Percentiles rank a stretch among this genome's conserved stretches.
These are phyloP conservation scores for Ogataea hybrid DNA, from an alignment of 1,139 yeast genomes.

Conservation along the genomic window DNA sequence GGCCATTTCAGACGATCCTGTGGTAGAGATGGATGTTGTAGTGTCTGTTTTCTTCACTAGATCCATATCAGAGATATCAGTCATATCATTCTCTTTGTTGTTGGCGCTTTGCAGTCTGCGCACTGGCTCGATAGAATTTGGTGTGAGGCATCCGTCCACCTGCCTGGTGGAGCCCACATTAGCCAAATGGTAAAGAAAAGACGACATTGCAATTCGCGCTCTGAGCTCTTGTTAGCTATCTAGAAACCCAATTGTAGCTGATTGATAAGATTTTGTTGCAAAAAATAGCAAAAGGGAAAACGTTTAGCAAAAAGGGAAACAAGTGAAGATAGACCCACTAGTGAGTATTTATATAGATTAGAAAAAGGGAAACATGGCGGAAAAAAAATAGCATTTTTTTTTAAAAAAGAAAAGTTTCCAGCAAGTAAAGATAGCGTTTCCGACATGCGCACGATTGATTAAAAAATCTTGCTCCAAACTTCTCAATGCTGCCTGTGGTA, in stretches of 20 bases:
- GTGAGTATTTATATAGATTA: conserved; percentile 15
- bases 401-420: conserved; percentile 14
- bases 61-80: background rate
- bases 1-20: conserved; percentile 10
- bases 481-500: background rate
- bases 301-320: conserved; percentile 7
- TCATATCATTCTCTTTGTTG: conserved; percentile 1
- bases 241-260: background rate
- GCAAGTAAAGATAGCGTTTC: conserved; percentile 14
- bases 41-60: conserved; percentile 9
- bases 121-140: conserved; percentile 16
- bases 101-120: conserved; percentile 11
- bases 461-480: background rate
- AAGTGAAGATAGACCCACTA: conserved; percentile 6
- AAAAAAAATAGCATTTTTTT: conserved; percentile 11
- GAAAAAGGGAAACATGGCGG: conserved; percentile 11
- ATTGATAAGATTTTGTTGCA: background rate
- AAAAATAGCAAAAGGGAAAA: conserved; percentile 7
- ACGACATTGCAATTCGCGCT: conserved; percentile 14
- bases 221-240: background rate
- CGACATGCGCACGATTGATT: conserved; percentile 1
- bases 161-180: conserved; percentile 18
- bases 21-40: background rate
- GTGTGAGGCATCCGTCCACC: conserved; percentile 26
- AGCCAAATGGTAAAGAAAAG: conserved; percentile 12